These are phyloP conservation scores for Houttuynia cordata DNA, from an alignment of 164 flowering plant genomes.

Conservation along the genomic window DNA sequence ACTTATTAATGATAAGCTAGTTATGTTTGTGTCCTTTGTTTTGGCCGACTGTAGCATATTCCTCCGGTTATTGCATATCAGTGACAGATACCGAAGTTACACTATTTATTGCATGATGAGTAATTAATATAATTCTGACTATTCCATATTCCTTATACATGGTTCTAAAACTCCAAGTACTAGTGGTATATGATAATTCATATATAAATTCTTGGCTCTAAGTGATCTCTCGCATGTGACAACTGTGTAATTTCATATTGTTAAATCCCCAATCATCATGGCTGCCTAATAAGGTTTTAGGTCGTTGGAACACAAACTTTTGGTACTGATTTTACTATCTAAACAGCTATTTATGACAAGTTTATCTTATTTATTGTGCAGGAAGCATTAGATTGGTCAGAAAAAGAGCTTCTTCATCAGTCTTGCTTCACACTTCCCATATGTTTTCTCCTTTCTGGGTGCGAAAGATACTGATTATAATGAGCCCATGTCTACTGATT, in stretches of 20 bases:
- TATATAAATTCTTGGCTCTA: no score
- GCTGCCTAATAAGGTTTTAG: no score
- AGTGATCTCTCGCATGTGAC: no score
- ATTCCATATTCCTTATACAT: no score
- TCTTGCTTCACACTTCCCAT: slow-evolving; percentile 56
- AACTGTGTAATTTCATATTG: no score
- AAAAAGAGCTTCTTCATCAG: slow-evolving; percentile 48
- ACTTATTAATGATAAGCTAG: background rate
- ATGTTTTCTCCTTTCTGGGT: slow-evolving; percentile 44
- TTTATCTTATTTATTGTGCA: slow-evolving; percentile 18
- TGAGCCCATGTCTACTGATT: slow-evolving; percentile 10
- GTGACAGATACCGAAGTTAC: no score
- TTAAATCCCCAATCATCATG: background rate
- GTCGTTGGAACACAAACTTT: no score
- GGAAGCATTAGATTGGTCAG: slow-evolving; percentile 19
- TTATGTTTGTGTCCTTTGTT: background rate
- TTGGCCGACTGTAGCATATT: background rate
- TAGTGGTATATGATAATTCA: no score
- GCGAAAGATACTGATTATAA: slow-evolving; percentile 17
- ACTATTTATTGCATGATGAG: no score
- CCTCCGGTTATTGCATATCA: background rate
- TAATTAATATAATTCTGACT: no score
- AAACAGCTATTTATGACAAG: background rate
- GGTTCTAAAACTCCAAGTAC: no score
- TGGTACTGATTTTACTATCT: background rate